Conservation (phyloP, 106 monocot genomes). For the Allium cepa region DNA sequence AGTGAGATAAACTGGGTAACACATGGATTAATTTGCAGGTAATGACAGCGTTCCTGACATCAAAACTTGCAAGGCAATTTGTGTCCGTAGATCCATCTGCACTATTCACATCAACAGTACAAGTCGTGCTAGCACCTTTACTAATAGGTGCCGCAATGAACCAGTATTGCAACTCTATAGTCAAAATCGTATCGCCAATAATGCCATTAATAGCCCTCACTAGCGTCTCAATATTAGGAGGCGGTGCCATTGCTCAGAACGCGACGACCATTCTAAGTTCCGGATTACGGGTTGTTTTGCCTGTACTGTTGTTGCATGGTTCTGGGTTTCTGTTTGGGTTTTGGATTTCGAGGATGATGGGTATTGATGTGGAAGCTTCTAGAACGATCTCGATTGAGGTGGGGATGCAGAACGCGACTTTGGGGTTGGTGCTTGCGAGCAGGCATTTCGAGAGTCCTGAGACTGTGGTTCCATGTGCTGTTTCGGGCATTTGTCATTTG, state of each 20-base stretch:
- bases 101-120: constrained; percentile 77
- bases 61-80: constrained; percentile 89
- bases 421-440: constrained; percentile 66
- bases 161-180: constrained; percentile 51
- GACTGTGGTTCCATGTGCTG: constrained; percentile 86
- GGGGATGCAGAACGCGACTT: constrained; percentile 87
- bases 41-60: constrained; percentile 82
- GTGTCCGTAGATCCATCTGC: constrained; percentile 81
- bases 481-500: constrained; percentile 72
- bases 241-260: constrained; percentile 74
- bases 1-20: too few relatives aligned
- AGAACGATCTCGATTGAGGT: constrained; percentile 80
- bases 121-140: constrained; percentile 81
- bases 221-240: constrained; percentile 67
- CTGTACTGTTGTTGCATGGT: constrained; percentile 42
- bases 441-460: constrained; percentile 79
- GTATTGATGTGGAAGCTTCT: constrained; percentile 44
- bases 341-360: constrained; percentile 36
- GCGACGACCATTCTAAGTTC: constrained; percentile 60
- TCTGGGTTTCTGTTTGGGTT: constrained; percentile 66
- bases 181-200: constrained; percentile 57
- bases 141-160: constrained; percentile 59
- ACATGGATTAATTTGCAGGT: constrained; percentile 24
- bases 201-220: constrained; percentile 74
- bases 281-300: constrained; percentile 52